A percentile compares a stretch with the other conserved stretches of the same genome.
Evolutionary conservation across 495 filamentous ascomycete species (phyloP).

Genomic region (Lophiotrema nucula): DNA sequence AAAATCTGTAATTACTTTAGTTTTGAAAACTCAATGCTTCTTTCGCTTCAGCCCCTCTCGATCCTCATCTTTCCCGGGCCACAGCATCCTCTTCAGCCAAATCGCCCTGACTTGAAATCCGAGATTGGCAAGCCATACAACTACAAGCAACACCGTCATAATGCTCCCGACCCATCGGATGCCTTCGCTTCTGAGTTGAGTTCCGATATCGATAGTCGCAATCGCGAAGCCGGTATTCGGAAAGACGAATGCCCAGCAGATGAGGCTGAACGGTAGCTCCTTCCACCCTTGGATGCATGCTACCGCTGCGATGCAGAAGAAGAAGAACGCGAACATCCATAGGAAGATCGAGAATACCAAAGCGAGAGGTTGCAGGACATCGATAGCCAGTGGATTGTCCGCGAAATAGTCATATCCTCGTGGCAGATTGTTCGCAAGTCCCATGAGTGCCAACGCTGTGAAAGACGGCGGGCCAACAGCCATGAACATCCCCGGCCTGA

Average conservation of each 20-base stretch:
- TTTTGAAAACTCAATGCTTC: no score
- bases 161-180: constrained; percentile 47
- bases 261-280: constrained; percentile 52
- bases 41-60: neutral
- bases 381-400: constrained; percentile 24
- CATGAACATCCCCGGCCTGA: constrained; percentile 67
- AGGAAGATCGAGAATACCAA: constrained; percentile 58
- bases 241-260: constrained; percentile 58
- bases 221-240: constrained; percentile 57
- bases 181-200: constrained; percentile 42
- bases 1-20: no score
- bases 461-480: constrained; percentile 61
- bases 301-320: constrained; percentile 56
- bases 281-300: constrained; percentile 52
- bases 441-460: constrained; percentile 62
- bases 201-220: constrained; percentile 45
- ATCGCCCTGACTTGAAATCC: constrained; percentile 51
- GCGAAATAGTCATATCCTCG: constrained; percentile 26
- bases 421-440: constrained; percentile 53
- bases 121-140: constrained; percentile 57
- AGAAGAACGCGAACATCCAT: constrained; percentile 4
- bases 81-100: neutral
- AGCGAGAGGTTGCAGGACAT: constrained; percentile 50
- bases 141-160: constrained; percentile 55
- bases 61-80: constrained; percentile 20